A percentile compares a stretch with the other conserved stretches of the same genome.
Evolutionary conservation across 768 basidiomycete species (phyloP).

Genomic region (Clitopilus passeckerianus): DNA sequence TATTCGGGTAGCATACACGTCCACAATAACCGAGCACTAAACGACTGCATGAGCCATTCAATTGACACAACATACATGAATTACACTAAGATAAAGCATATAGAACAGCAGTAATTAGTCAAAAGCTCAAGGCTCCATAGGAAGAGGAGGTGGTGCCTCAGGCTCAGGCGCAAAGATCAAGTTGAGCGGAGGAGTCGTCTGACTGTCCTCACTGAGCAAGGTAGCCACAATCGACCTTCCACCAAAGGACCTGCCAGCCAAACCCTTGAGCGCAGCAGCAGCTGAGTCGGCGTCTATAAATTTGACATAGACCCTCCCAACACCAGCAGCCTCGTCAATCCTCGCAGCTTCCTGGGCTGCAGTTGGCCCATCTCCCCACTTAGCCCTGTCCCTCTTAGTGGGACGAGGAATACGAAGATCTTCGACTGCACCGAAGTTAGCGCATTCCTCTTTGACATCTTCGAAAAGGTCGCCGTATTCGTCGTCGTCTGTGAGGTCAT

Average conservation of each 20-base stretch:
- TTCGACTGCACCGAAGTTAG: constrained; percentile 73
- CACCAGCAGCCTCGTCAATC: constrained; percentile 84
- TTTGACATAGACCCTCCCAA: constrained; percentile 95
- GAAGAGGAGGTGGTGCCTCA: constrained; percentile 76
- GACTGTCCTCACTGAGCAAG: constrained; percentile 75
- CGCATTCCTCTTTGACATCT: constrained; percentile 90
- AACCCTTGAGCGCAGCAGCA: constrained; percentile 67
- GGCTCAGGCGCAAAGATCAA: constrained; percentile 84
- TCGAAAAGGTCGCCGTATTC: constrained; percentile 95
- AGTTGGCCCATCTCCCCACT: constrained; percentile 61
- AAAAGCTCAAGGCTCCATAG: constrained; percentile 18
- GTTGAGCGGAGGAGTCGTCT: constrained; percentile 77
- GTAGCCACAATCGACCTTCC: constrained; percentile 87
- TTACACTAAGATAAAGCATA: not conserved
- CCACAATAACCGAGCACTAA: no score
- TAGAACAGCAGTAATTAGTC: not conserved
- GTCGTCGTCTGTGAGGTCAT: constrained; percentile 84
- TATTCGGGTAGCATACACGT: no score
- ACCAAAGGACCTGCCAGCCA: constrained; percentile 88
- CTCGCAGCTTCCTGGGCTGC: constrained; percentile 63
- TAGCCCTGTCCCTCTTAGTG: constrained; percentile 78
- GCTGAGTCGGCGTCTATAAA: constrained; percentile 63
- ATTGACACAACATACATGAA: not conserved
- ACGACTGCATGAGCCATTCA: no score
- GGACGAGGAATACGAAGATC: constrained; percentile 89